Percentiles rank a stretch among this genome's conserved stretches.
These are phyloP conservation scores for Misopates orontium DNA, from an alignment of 257 asterid genomes.

Conservation along the genomic window DNA sequence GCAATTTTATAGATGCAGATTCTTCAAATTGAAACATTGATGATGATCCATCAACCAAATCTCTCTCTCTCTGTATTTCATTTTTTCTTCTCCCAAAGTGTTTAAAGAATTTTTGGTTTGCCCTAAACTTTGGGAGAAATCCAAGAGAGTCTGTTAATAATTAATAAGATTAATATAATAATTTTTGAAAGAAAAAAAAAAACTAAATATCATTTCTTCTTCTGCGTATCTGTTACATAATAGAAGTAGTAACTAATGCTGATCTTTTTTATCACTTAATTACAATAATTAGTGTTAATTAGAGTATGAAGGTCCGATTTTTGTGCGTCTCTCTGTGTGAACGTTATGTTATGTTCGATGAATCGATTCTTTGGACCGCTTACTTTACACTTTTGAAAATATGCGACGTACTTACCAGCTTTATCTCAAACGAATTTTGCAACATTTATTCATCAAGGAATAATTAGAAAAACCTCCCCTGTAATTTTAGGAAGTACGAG, in stretches of 20 bases:
- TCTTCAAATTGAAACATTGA: neutral
- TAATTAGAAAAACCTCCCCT: no score
- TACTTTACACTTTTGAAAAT: no score
- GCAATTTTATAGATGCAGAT: constrained; percentile 19
- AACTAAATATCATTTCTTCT: constrained; percentile 1
- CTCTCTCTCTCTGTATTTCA: constrained; percentile 14
- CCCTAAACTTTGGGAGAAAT: constrained; percentile 37
- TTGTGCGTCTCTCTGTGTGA: neutral
- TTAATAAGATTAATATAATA: neutral
- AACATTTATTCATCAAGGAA: no score
- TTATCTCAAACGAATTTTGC: no score
- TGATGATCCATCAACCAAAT: no score
- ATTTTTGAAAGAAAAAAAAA: neutral
- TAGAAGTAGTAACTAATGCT: neutral
- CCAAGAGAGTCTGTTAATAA: constrained; percentile 28
- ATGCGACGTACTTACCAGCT: no score
- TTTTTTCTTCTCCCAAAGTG: constrained; percentile 19
- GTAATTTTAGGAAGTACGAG: no score
- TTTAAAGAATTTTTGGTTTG: constrained; percentile 5
- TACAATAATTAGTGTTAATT: neutral
- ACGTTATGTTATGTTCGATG: no score
- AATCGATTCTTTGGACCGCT: no score
- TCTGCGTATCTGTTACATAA: neutral
- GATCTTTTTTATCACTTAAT: neutral
- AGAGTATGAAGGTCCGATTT: neutral